Evolutionary conservation across 352 stramenopile genomes (phyloP).

Genomic region (Phytopythium litorale): DNA sequence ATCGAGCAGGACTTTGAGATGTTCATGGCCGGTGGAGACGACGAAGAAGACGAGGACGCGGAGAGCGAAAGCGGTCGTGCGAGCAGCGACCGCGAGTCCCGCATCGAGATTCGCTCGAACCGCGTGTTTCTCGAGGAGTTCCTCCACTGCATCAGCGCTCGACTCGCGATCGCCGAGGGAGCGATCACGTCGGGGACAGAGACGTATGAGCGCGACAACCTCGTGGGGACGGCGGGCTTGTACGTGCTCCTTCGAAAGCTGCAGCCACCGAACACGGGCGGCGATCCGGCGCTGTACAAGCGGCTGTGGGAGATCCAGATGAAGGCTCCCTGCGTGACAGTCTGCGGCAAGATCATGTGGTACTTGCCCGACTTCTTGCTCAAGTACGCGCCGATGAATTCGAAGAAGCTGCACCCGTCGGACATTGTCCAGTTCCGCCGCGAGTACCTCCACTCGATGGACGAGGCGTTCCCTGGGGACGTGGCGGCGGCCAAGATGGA

Average conservation of each 20-base stretch:
- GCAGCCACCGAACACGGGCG: slow-evolving; percentile 75
- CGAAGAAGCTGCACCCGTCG: slow-evolving; percentile 75
- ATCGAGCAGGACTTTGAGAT: slow-evolving; percentile 90
- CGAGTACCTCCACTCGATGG: slow-evolving; percentile 74
- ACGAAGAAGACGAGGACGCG: slow-evolving; percentile 63
- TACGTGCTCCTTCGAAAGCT: slow-evolving; percentile 89
- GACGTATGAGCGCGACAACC: slow-evolving; percentile 83
- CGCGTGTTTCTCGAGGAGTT: slow-evolving; percentile 86
- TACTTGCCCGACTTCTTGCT: slow-evolving; percentile 86
- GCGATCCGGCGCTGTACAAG: slow-evolving; percentile 89
- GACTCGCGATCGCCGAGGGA: slow-evolving; percentile 54
- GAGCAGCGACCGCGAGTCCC: slow-evolving; percentile 63
- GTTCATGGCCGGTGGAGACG: slow-evolving; percentile 56
- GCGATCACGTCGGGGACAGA: slow-evolving; percentile 83
- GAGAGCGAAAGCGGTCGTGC: slow-evolving; percentile 44
- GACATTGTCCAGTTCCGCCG: slow-evolving; percentile 77
- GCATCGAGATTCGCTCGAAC: slow-evolving; percentile 82
- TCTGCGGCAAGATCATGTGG: slow-evolving; percentile 84
- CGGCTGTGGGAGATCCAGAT: slow-evolving; percentile 87
- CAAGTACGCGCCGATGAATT: slow-evolving; percentile 78
- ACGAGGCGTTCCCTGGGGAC: slow-evolving; percentile 74
- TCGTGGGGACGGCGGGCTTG: slow-evolving; percentile 86
- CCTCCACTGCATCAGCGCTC: slow-evolving; percentile 74
- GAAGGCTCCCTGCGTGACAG: slow-evolving; percentile 78
- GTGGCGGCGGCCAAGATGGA: slow-evolving; percentile 80